Percentiles rank a stretch among this genome's conserved stretches.
Evolutionary conservation across 1,284 basidiomycete species (phyloP).

Genomic region (Sparassis latifolia): DNA sequence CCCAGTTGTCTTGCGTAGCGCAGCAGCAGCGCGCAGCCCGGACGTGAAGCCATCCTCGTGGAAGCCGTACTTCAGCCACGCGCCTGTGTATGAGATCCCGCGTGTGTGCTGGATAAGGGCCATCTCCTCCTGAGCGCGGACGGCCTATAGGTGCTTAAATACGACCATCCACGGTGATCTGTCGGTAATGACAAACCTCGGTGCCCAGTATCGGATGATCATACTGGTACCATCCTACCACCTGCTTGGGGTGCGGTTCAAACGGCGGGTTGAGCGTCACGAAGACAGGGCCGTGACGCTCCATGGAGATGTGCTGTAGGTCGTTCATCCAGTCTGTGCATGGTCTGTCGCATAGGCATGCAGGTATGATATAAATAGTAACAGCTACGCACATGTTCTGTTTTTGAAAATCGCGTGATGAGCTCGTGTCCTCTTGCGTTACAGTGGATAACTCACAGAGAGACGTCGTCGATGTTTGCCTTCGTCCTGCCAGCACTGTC

Average conservation of each 20-base stretch:
- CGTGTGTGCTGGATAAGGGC: slow-evolving; percentile 56
- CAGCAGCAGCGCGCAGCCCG: slow-evolving; percentile 39
- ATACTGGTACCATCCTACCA: slow-evolving; percentile 52
- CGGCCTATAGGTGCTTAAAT: slow-evolving; percentile 30
- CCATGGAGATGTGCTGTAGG: slow-evolving; percentile 59
- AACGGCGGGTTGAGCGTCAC: slow-evolving; percentile 71
- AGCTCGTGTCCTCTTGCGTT: too few species aligned
- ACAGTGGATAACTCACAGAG: slow-evolving; percentile 43
- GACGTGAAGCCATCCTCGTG: slow-evolving; percentile 81
- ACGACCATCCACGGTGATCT: slow-evolving; percentile 1
- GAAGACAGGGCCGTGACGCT: slow-evolving; percentile 57
- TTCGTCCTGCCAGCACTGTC: slow-evolving; percentile 31
- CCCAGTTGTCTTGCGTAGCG: slow-evolving; percentile 4
- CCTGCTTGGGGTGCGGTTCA: slow-evolving; percentile 41
- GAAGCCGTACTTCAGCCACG: slow-evolving; percentile 75
- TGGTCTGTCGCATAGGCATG: slow-evolving; percentile 11
- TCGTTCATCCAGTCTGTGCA: slow-evolving; percentile 67
- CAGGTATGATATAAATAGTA: neutral
- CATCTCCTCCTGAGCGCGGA: slow-evolving; percentile 53
- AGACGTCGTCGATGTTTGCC: slow-evolving; percentile 53
- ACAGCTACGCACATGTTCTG: slow-evolving; percentile 10
- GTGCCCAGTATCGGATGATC: slow-evolving; percentile 61
- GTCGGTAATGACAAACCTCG: slow-evolving; percentile 24
- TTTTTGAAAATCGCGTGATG: too few species aligned
- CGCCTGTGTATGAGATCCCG: slow-evolving; percentile 70